Conservation (phyloP, 306 rosid species). For the Sicyos baderoa region DNA sequence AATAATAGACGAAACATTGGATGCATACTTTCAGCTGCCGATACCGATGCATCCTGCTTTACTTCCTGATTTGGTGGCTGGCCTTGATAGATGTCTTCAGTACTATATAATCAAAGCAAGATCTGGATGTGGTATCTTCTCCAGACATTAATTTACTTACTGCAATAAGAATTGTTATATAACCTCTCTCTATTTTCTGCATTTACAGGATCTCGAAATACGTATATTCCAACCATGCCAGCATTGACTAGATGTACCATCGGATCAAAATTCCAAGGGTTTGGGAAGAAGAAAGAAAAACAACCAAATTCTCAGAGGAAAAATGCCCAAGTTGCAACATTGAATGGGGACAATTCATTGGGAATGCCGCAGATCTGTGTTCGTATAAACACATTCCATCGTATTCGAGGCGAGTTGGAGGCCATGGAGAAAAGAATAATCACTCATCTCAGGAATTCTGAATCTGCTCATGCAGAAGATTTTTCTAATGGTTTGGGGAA, state of each 20-base stretch:
- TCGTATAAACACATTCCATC: constrained; percentile 83
- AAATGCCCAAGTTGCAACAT: constrained; percentile 80
- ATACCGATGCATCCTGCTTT: constrained; percentile 92
- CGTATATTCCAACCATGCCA: constrained; percentile 83
- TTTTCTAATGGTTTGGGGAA: constrained; percentile 72
- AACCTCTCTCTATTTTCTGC: constrained; percentile 20
- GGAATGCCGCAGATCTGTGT: constrained; percentile 71
- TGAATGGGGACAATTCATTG: constrained; percentile 64
- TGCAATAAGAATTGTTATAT: constrained; percentile 11
- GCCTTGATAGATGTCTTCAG: constrained; percentile 90
- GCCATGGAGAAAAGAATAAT: constrained; percentile 79
- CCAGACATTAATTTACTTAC: constrained; percentile 13
- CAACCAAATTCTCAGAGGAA: constrained; percentile 66
- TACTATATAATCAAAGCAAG: constrained; percentile 63
- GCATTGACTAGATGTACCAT: constrained; percentile 80
- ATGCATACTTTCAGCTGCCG: constrained; percentile 88
- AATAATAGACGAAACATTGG: constrained; percentile 74
- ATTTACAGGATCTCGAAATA: constrained; percentile 66
- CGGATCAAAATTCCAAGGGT: constrained; percentile 84
- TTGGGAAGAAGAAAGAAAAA: constrained; percentile 97
- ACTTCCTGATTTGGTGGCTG: constrained; percentile 87
- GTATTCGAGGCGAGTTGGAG: constrained; percentile 76
- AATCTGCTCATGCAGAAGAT: constrained; percentile 77
- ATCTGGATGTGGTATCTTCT: constrained; percentile 80
- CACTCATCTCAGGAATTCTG: constrained; percentile 82